phyloP scores from a whole-genome alignment of 768 basidiomycete genomes.

The Auricularia cornea region DNA sequence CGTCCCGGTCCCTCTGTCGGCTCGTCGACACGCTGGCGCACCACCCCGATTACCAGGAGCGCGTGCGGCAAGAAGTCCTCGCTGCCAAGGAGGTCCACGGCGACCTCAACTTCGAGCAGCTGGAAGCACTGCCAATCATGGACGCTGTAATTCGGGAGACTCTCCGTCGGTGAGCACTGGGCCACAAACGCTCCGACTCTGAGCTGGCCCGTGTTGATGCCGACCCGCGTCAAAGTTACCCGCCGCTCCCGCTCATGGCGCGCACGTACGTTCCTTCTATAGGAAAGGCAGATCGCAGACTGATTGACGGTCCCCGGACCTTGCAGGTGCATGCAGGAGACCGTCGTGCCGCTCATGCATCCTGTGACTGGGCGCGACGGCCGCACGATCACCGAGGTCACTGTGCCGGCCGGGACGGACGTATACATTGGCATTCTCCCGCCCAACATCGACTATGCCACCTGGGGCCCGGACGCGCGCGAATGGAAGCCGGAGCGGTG shows the following conservation, averaged over 20 bases:
- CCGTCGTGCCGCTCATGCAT: background rate
- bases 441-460: conserved; percentile 25
- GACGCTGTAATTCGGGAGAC: background rate
- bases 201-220: background rate
- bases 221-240: too few species aligned
- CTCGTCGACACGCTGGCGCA: conserved; percentile 28
- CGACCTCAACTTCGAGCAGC: background rate
- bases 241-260: conserved; percentile 20
- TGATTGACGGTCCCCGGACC: conserved; percentile 27
- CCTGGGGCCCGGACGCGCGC: conserved; percentile 35
- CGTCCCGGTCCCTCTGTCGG: conserved; percentile 31
- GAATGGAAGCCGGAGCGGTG: conserved; percentile 41
- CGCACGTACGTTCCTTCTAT: conserved; percentile 22
- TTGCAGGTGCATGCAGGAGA: background rate
- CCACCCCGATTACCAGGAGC: conserved; percentile 32
- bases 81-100: background rate
- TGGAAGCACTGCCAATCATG: background rate
- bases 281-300: conserved; percentile 17
- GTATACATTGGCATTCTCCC: conserved; percentile 19
- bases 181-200: too few species aligned
- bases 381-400: conserved; percentile 13
- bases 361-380: conserved; percentile 3
- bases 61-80: conserved; percentile 24
- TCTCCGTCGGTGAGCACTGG: background rate
- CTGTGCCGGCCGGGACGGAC: conserved; percentile 19